Conservation (phyloP, 2,329 filamentous ascomycete species). For the Drechslerella coelobrocha region DNA sequence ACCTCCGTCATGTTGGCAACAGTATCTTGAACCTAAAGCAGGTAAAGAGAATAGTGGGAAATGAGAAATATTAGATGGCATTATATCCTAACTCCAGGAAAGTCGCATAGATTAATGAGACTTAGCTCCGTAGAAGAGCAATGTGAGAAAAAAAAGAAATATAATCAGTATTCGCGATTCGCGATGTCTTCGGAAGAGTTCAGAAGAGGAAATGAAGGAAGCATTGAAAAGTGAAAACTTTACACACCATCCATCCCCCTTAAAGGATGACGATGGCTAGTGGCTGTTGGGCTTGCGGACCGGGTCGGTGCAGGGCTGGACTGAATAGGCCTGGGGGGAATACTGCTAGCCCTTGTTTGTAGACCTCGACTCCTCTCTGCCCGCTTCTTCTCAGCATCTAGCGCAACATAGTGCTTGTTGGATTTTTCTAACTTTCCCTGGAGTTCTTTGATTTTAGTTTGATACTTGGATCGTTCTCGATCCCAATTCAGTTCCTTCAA, state of each 20-base stretch:
- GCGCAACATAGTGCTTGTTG: slow-evolving; percentile 17
- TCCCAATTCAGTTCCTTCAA: slow-evolving; percentile 29
- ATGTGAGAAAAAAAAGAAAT: background rate
- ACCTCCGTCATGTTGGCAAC: too few relatives aligned
- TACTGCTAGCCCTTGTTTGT: slow-evolving; percentile 32
- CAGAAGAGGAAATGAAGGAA: background rate
- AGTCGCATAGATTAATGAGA: background rate
- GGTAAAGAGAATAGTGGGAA: slow-evolving; percentile 3
- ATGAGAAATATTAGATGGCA: background rate
- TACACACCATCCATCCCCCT: slow-evolving; percentile 17
- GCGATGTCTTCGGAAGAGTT: background rate
- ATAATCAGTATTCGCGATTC: background rate
- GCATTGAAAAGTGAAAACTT: background rate
- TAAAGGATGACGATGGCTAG: slow-evolving; percentile 23
- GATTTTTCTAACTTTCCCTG: slow-evolving; percentile 20
- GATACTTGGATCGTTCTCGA: slow-evolving; percentile 27
- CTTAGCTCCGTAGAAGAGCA: too few relatives aligned
- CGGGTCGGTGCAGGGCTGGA: slow-evolving; percentile 46
- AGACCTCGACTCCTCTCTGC: slow-evolving; percentile 30
- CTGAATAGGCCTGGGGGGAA: slow-evolving; percentile 30
- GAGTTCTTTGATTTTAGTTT: slow-evolving; percentile 20
- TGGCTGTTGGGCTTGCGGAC: slow-evolving; percentile 19
- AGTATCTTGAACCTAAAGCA: too few relatives aligned
- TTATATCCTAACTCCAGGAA: background rate
- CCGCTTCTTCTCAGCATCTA: slow-evolving; percentile 39